Conservation (phyloP, 2,329 filamentous ascomycete species). For the Periconia macrospinosa region DNA sequence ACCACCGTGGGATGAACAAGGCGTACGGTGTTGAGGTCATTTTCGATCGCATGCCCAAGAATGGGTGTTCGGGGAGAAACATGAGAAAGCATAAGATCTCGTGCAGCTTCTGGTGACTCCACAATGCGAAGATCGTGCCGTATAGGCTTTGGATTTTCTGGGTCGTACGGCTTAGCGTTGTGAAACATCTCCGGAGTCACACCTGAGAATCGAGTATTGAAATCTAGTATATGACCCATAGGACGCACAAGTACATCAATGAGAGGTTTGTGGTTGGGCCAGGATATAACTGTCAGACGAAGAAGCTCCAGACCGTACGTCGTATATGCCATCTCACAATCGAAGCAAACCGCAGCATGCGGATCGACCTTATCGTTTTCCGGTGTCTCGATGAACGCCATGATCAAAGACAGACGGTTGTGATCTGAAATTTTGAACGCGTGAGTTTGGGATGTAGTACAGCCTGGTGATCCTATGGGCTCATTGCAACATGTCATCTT, state of each 20-base stretch:
- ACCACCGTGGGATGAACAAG: constrained; percentile 83
- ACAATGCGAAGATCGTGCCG: constrained; percentile 66
- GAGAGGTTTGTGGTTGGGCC: constrained; percentile 75
- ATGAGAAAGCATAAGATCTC: constrained; percentile 74
- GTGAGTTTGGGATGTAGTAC: constrained; percentile 70
- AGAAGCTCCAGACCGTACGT: constrained; percentile 85
- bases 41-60: constrained; percentile 92
- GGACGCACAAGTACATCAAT: constrained; percentile 86
- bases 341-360: constrained; percentile 74
- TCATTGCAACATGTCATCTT: constrained; percentile 80
- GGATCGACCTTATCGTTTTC: constrained; percentile 53
- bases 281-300: constrained; percentile 83
- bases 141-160: constrained; percentile 22
- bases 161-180: constrained; percentile 55
- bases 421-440: constrained; percentile 83
- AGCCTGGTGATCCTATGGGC: constrained; percentile 75
- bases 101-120: constrained; percentile 71
- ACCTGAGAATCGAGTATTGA: constrained; percentile 91
- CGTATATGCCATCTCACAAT: constrained; percentile 98
- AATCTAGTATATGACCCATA: constrained; percentile 79
- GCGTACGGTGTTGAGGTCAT: constrained; percentile 84
- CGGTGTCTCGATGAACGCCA: constrained; percentile 82
- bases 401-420: constrained; percentile 73
- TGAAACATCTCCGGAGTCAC: constrained; percentile 77
- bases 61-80: constrained; percentile 78